Base-by-base conservation (phyloP, 1,284 basidiomycete genomes). In the Leccinum solheimii region DNA sequence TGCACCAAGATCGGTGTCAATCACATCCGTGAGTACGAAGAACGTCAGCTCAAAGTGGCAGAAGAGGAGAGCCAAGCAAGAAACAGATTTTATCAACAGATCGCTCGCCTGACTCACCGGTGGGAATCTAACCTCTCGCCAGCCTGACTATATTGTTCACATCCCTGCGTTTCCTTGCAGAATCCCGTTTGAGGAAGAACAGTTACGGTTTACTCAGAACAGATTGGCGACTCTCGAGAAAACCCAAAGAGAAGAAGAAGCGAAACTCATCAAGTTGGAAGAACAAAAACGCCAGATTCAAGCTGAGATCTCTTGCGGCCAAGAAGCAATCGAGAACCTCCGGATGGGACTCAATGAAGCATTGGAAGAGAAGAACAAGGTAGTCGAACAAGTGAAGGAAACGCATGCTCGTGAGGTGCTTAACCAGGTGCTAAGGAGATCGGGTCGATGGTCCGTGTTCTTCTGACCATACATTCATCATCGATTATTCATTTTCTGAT, bases 21-120 rank as follows among this genome's bases (percentile, higher is more conserved):
- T 36, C 88, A 91, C 77, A 96, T 99, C 64, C 88, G 97, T 50
- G 94, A 97, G 65, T 99, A 98, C 74, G 97, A 99, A 76, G 91
- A 94, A 72, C 86, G 92, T 19, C 95, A 98, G 71, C 81, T 98
- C 34, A 92, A 90, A 73, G 83, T 92, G 23, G 92, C 92, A 1
- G 87, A 94, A 72, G 90, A 92, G 68, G 94, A 95, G 75, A 92
- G 85, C 70, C 92, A 93, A 67, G 93, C 92, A 3, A 81, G 93
- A 60, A 78, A 96, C 66, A 84, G 90, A 58, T 97, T 88, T 71
- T 89, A 95, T 64, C 91, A 90, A 11, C 95, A 98, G 74, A 90
- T 96, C 60, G 90, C 92, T 3, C 85, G 96, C 21, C 79, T 98
- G 56, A 88, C 84, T 3, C 93, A 97, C 76, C 93, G 95, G 94